Base-by-base conservation (phyloP, 2,329 filamentous ascomycete species). In the Biscogniauxia sp. region DNA sequence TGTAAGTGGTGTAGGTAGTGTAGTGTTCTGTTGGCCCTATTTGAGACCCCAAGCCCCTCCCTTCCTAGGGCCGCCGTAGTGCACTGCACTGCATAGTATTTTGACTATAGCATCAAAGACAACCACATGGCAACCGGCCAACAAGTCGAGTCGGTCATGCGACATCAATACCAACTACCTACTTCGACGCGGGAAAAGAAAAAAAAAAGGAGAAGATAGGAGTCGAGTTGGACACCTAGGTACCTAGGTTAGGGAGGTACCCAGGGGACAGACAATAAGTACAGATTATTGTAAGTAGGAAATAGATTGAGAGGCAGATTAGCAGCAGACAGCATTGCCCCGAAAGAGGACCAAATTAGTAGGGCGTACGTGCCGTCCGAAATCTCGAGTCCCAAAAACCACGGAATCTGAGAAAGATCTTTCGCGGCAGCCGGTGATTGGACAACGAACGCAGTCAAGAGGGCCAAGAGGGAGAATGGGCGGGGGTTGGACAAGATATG, bases 371-470 rank as follows among this genome's bases (percentile, higher is more conserved):
- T 61, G 53, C 55, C 25, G 45, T 53, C 20, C 49, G 23, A 50
- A 26, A 20, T 26, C 53, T 59, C 61, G 58, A 63, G 61, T 59
- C 56, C 59, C 56, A 54, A 63, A 62, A 20, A 20, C 20, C 41
- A 41, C 56, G 51, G 58, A 58, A 45, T 45, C 37, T 45, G 6
- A 45, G 37, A n/a, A 45, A 45, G 17, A n/a, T 56, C 53, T 23
- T 45, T 62, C 56, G 59, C 61, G 64, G 61, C 61, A 63, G 55
- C 8, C 26, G 8, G 2, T 65, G 61, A 66, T 66, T 66, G 62
- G 64, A 41, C 51, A 28, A 32, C 57, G 55, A 65, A 63, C 64
- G 64, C 59, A 20, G 51, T 28, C 53, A 41, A 28, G 23, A 56
- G 56, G 62, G 51, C 25, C 53, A 41, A 28, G 23, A 56, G 56